Percentiles rank a stretch among this genome's conserved stretches.
Evolutionary conservation across 768 basidiomycete genomes (phyloP).

Genomic region (Naganishia friedmannii): DNA sequence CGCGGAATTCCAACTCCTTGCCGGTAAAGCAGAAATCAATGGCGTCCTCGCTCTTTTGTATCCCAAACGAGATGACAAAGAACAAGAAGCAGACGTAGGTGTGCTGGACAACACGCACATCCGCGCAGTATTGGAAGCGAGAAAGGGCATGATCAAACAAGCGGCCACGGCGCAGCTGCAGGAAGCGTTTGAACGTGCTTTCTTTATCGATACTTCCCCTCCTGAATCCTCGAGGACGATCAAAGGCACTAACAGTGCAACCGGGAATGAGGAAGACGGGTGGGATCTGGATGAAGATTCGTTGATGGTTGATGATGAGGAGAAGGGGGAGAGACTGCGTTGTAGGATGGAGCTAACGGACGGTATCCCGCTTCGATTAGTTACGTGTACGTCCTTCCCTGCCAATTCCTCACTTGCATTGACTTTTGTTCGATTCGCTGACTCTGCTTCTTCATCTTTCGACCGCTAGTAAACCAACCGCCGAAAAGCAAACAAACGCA

Average conservation of each 20-base stretch:
- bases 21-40: neutral
- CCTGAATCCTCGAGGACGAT: neutral
- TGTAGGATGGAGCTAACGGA: neutral
- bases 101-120: neutral
- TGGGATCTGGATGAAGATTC: neutral
- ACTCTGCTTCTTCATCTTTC: too few species aligned
- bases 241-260: neutral
- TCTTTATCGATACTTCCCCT: neutral
- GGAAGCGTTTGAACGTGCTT: slow-evolving; percentile 2
- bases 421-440: too few species aligned
- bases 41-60: neutral
- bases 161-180: slow-evolving; percentile 9
- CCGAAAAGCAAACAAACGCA: neutral
- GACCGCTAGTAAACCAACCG: neutral
- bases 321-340: neutral
- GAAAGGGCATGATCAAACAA: neutral
- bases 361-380: neutral
- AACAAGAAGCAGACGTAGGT: neutral
- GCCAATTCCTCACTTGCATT: neutral
- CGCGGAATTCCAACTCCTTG: neutral
- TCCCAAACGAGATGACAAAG: neutral
- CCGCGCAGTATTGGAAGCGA: neutral
- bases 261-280: neutral
- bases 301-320: neutral
- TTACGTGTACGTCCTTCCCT: neutral